phyloP scores from a whole-genome alignment of 2,329 filamentous ascomycete genomes.

The Verticillium dahliae region DNA sequence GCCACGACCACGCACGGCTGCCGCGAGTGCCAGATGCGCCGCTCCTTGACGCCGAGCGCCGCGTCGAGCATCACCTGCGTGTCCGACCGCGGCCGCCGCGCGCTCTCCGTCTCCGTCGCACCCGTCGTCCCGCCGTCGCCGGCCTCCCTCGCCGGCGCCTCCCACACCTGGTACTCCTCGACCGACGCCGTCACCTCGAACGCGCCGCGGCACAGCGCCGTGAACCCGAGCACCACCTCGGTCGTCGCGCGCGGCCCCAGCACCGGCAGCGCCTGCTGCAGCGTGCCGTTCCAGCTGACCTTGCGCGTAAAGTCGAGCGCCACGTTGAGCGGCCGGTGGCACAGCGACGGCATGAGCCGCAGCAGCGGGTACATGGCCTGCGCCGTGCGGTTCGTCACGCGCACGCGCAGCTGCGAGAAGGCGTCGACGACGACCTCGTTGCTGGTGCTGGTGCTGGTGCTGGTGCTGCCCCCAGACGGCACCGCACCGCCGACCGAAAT shows the following conservation, averaged over 20 bases:
- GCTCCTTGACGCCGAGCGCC: conserved; percentile 51
- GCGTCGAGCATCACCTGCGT: conserved; percentile 53
- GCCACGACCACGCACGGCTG: conserved; percentile 50
- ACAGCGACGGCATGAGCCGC: conserved; percentile 69
- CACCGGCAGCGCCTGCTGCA: conserved; percentile 67
- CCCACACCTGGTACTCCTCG: conserved; percentile 65
- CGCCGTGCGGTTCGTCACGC: conserved; percentile 65
- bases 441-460: not conserved
- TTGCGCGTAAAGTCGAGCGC: conserved; percentile 78
- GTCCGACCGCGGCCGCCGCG: conserved; percentile 37
- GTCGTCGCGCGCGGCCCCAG: conserved; percentile 52
- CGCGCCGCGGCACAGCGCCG: conserved; percentile 69
- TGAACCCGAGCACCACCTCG: conserved; percentile 62
- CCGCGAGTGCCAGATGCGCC: conserved; percentile 59
- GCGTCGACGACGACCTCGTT: conserved; percentile 38
- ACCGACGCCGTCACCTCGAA: conserved; percentile 78
- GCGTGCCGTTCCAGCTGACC: conserved; percentile 75
- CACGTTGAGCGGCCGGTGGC: conserved; percentile 63
- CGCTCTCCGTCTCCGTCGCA: conserved; percentile 15
- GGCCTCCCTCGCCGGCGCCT: conserved; percentile 18
- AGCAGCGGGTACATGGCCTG: conserved; percentile 65
- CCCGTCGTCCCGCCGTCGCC: conserved; percentile 20
- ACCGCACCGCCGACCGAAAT: conserved; percentile 28
- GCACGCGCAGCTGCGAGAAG: conserved; percentile 65
- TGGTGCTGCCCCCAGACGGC: not conserved